These are phyloP conservation scores for Diversispora eburnea DNA, from an alignment of 192 early-diverging fungal genomes.

Conservation along the genomic window DNA sequence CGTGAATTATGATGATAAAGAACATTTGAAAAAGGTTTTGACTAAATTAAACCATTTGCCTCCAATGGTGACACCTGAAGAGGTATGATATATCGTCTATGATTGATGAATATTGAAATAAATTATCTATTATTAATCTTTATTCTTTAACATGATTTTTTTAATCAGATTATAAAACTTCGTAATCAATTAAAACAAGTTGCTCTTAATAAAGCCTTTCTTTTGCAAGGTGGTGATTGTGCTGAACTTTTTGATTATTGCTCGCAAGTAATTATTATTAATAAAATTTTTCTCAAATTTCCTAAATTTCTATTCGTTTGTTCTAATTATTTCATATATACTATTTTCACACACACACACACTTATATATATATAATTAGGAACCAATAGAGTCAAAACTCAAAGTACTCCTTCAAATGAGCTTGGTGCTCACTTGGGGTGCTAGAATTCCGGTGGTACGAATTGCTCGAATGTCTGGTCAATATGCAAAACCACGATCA, in stretches of 20 bases:
- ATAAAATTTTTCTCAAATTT: no score
- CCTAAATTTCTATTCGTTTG: no score
- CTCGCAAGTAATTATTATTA: conserved; percentile 54
- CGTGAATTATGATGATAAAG: conserved; percentile 79
- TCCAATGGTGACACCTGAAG: conserved; percentile 81
- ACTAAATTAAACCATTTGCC: conserved; percentile 76
- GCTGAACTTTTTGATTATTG: conserved; percentile 99
- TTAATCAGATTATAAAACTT: conserved; percentile 70
- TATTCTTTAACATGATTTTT: background rate
- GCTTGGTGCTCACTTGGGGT: conserved; percentile 91
- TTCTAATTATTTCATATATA: no score
- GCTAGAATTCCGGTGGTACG: conserved; percentile 88
- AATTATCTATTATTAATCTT: no score
- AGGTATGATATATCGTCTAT: conserved; percentile 51
- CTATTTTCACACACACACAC: background rate
- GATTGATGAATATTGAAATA: background rate
- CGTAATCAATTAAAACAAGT: conserved; percentile 82
- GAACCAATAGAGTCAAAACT: conserved; percentile 91
- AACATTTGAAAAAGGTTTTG: conserved; percentile 65
- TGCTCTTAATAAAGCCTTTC: conserved; percentile 85
- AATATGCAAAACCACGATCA: conserved; percentile 97
- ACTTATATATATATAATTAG: conserved; percentile 30
- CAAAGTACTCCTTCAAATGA: conserved; percentile 97
- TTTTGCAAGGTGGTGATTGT: conserved; percentile 98
- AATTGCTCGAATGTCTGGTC: conserved; percentile 97